phyloP scores from a whole-genome alignment of 768 basidiomycete genomes.

The Suillus plorans region DNA sequence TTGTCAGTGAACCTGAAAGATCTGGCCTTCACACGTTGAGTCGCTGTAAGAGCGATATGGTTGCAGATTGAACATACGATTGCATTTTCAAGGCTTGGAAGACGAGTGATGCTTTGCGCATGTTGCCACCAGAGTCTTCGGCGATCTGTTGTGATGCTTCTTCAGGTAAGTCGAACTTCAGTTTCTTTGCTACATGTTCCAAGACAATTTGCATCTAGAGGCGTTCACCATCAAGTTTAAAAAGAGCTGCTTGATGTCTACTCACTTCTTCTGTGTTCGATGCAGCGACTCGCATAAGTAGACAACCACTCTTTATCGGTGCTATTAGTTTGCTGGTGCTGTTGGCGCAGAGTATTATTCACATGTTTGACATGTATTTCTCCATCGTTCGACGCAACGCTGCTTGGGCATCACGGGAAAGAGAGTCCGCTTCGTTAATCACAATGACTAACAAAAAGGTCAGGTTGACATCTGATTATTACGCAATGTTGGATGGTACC shows the following conservation, averaged over 20 bases:
- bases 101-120: slow-evolving; percentile 92
- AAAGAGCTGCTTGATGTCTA: slow-evolving; percentile 5
- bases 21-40: slow-evolving; percentile 57
- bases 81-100: slow-evolving; percentile 98
- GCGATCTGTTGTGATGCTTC: slow-evolving; percentile 77
- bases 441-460: slow-evolving; percentile 69
- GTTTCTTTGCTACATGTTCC: slow-evolving; percentile 73
- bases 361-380: slow-evolving; percentile 98
- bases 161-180: slow-evolving; percentile 77
- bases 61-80: slow-evolving; percentile 53
- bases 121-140: slow-evolving; percentile 81
- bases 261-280: slow-evolving; percentile 76
- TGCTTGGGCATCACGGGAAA: slow-evolving; percentile 95
- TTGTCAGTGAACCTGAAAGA: slow-evolving; percentile 71
- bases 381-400: slow-evolving; percentile 98
- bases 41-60: not conserved
- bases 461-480: slow-evolving; percentile 6
- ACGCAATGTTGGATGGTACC: slow-evolving; percentile 44
- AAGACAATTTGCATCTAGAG: slow-evolving; percentile 80
- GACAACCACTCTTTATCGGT: slow-evolving; percentile 93
- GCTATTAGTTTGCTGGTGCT: slow-evolving; percentile 95
- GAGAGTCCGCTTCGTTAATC: slow-evolving; percentile 95
- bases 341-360: slow-evolving; percentile 94
- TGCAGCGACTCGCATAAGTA: slow-evolving; percentile 91
- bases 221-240: slow-evolving; percentile 3